Base-by-base conservation (phyloP, 1,139 yeast genomes). In the Saccharomyces hybrid region DNA sequence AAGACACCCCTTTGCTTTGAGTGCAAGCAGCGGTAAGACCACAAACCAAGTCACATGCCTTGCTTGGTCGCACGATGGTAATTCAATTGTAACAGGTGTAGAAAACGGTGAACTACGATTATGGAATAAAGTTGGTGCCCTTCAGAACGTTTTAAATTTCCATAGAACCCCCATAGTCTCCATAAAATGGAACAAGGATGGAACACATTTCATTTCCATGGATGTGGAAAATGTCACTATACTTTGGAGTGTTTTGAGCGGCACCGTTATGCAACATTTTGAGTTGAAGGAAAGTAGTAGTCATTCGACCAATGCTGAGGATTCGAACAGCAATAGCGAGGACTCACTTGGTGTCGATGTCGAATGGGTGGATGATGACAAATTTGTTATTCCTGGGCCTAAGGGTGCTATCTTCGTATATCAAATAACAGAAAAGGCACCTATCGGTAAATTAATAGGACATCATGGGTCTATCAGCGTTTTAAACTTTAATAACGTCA, bases 351-450 rank as follows among this genome's bases (percentile, higher is more conserved):
- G 84, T 3, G 73, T 79, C 1, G 85, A 81, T 62, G 76, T 82
- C 2, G 81, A 84, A 60, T 90, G 97, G 97, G 74, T 89, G 23
- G 86, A 82, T 61, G 81, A 80, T 44, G 72, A 75, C 56, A 86
- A 83, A 59, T 87, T 88, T 68, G 89, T 91, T 2, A 72, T 86
- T 13, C 72, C 96, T 0, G 85, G 87, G 0, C 69, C 75, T 5
- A 77, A 77, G 49, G 78, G 82, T 46, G 64, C 81, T 2, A 78
- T 88, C 13, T 72, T 80, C 32, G 81, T 89, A 0, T 82, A 79
- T 70, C 78, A 81, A 49, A 73, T 86, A 4, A 75, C 75, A 9
- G 81, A 79, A 28, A 71, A 72, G 42, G 69, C 69, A 44, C 82
- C 88, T 0, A 69, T 84, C 1, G 88, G 93, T 3, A 75, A 77